Conservation (phyloP, 495 filamentous ascomycete species). For the Hyaloscypha bicolor region DNA sequence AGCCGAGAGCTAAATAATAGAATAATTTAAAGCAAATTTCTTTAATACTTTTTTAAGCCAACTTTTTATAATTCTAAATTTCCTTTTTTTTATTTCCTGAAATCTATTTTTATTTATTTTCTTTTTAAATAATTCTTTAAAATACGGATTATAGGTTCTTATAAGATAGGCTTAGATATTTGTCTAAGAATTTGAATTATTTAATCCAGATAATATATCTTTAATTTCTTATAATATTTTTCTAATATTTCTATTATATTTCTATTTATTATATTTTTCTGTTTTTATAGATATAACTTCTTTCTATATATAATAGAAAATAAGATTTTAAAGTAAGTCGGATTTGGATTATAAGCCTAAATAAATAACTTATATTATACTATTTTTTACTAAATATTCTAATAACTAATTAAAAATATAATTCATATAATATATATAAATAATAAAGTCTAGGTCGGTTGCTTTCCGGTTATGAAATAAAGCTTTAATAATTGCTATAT, state of each 20-base stretch:
- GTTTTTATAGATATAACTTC: constrained; percentile 37
- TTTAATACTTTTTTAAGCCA: constrained; percentile 28
- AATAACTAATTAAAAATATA: constrained; percentile 74
- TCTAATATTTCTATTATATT: constrained; percentile 34
- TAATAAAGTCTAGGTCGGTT: too few relatives aligned
- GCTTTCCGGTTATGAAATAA: too few relatives aligned
- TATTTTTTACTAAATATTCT: constrained; percentile 59
- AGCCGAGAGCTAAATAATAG: constrained; percentile 22
- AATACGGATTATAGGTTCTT: constrained; percentile 24
- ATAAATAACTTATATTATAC: constrained; percentile 63
- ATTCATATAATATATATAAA: constrained; percentile 73
- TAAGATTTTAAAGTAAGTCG: constrained; percentile 52
- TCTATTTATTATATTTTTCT: too few relatives aligned
- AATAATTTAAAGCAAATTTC: constrained; percentile 26
- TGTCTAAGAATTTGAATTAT: constrained; percentile 29
- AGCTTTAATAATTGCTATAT: too few relatives aligned
- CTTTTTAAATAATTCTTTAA: constrained; percentile 31
- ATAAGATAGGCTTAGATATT: constrained; percentile 33
- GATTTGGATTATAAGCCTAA: constrained; percentile 70
- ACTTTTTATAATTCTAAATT: constrained; percentile 29
- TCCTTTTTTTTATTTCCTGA: constrained; percentile 28
- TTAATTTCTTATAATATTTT: constrained; percentile 34
- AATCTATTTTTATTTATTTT: constrained; percentile 27
- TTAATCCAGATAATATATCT: constrained; percentile 30
- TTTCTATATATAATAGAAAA: constrained; percentile 45